Conservation (phyloP, 768 basidiomycete species). For the Kwoniella sp. region DNA sequence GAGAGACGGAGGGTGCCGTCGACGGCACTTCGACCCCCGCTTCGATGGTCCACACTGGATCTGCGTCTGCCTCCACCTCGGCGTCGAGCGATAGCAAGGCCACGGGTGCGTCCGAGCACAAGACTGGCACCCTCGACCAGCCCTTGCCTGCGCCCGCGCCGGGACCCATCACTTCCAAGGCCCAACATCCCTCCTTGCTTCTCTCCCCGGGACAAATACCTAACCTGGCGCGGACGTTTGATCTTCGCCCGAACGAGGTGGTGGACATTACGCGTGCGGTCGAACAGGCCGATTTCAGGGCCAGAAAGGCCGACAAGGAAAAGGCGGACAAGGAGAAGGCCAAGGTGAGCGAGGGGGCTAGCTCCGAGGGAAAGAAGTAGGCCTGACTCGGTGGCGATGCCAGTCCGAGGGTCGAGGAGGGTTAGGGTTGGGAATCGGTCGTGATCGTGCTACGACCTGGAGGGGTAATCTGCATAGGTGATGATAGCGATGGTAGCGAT, state of each 20-base stretch:
- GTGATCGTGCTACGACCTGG: conserved; percentile 23
- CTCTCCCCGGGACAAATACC: conserved; percentile 30
- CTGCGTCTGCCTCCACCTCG: not conserved
- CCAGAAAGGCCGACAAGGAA: conserved; percentile 29
- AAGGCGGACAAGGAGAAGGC: conserved; percentile 9
- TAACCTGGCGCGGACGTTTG: conserved; percentile 35
- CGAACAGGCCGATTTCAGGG: conserved; percentile 45
- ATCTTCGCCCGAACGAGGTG: conserved; percentile 38
- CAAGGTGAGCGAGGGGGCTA: not conserved
- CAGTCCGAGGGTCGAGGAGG: not conserved
- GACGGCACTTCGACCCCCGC: conserved; percentile 37
- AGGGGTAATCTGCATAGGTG: conserved; percentile 37
- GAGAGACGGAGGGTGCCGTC: conserved; percentile 15
- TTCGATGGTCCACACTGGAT: conserved; percentile 16
- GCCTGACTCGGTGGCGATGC: not conserved
- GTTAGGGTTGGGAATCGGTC: not conserved
- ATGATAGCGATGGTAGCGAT: no score
- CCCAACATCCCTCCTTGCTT: conserved; percentile 29
- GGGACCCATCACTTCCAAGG: conserved; percentile 12
- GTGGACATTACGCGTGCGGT: conserved; percentile 50
- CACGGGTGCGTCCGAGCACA: conserved; percentile 3
- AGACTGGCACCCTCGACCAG: conserved; percentile 5
- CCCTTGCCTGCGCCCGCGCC: conserved; percentile 7
- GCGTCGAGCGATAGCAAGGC: not conserved
- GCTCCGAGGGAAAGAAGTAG: not conserved